phyloP scores from a whole-genome alignment of 1,139 yeast genomes.

The Pichia sp. region DNA sequence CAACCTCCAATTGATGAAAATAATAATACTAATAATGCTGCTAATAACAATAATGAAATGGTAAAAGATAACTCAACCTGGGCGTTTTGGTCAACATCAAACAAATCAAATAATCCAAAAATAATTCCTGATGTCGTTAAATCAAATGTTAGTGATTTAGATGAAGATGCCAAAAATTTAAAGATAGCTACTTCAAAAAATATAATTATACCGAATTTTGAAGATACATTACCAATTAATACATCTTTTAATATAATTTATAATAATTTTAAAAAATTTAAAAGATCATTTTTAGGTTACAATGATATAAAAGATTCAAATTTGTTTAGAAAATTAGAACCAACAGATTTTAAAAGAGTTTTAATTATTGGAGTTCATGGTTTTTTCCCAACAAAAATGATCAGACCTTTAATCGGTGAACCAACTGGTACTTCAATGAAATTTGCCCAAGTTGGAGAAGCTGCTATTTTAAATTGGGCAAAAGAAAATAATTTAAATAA shows the following conservation, averaged over 20 bases:
- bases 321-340: constrained; percentile 26
- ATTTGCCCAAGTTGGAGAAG: constrained; percentile 83
- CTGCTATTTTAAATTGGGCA: constrained; percentile 69
- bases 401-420: constrained; percentile 81
- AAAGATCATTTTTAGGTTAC: constrained; percentile 18
- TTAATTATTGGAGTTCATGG: constrained; percentile 93
- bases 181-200: constrained; percentile 13
- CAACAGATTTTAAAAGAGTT: constrained; percentile 39
- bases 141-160: constrained; percentile 21
- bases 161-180: background rate
- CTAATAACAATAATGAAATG: background rate
- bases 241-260: constrained; percentile 16
- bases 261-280: constrained; percentile 16
- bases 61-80: too few relatives aligned
- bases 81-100: constrained; percentile 24
- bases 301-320: constrained; percentile 18
- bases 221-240: constrained; percentile 28
- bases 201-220: constrained; percentile 31
- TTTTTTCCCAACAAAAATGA: constrained; percentile 81
- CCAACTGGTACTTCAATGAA: constrained; percentile 90
- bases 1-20: background rate
- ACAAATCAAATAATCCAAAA: background rate
- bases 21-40: constrained; percentile 6
- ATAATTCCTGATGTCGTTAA: constrained; percentile 24
- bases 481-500: constrained; percentile 43